phyloP scores from a whole-genome alignment of 2,329 filamentous ascomycete genomes.

The Pseudogymnoascus verrucosus region DNA sequence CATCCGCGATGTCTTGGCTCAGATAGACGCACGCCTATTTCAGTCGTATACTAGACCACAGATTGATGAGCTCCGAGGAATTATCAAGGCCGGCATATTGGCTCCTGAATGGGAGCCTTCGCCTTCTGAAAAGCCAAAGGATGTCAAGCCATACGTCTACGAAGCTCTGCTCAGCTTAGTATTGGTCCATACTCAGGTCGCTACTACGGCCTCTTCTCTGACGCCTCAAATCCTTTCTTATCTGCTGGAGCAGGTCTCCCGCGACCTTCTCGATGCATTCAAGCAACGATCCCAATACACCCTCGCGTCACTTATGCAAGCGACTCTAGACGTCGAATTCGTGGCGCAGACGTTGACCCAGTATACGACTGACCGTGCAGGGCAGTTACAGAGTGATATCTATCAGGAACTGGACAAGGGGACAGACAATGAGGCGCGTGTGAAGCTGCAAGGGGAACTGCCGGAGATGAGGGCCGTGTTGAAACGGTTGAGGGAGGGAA shows the following conservation, averaged over 20 bases:
- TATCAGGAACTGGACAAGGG: constrained; percentile 85
- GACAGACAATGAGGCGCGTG: constrained; percentile 79
- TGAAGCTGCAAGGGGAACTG: constrained; percentile 74
- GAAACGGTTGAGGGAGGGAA: constrained; percentile 74
- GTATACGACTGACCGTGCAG: constrained; percentile 78
- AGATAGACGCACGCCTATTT: constrained; percentile 89
- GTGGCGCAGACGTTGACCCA: constrained; percentile 86
- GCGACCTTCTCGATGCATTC: constrained; percentile 77
- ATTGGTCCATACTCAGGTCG: constrained; percentile 83
- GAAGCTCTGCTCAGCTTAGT: constrained; percentile 78
- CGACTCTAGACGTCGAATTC: constrained; percentile 94
- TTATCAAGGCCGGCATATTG: constrained; percentile 65
- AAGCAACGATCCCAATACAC: constrained; percentile 57
- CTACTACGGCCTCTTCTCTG: constrained; percentile 67
- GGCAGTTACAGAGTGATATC: constrained; percentile 77
- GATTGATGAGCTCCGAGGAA: constrained; percentile 57
- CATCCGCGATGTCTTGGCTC: constrained; percentile 79
- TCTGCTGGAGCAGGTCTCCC: constrained; percentile 73
- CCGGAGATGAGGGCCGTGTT: constrained; percentile 82
- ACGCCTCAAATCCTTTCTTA: constrained; percentile 77
- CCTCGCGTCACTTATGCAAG: constrained; percentile 84
- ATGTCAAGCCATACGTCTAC: constrained; percentile 85
- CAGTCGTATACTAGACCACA: constrained; percentile 81
- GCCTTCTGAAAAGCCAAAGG: constrained; percentile 49
- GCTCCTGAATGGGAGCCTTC: constrained; percentile 63